phyloP scores from a whole-genome alignment of 495 filamentous ascomycete genomes.

The Xylaria grammica region DNA sequence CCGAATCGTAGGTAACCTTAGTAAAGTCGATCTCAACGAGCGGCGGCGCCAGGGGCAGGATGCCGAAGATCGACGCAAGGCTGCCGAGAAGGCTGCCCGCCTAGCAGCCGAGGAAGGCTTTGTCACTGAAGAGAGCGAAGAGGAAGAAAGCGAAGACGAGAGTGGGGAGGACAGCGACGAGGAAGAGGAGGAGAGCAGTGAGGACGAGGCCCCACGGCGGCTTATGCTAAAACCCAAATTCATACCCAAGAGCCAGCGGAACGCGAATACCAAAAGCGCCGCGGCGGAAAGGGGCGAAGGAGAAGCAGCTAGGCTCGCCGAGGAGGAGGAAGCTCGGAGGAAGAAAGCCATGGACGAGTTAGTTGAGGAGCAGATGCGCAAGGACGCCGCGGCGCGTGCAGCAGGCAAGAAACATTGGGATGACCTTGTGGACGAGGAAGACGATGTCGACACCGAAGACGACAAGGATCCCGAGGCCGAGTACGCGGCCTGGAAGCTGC shows the following conservation, averaged over 20 bases:
- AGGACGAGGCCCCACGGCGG: constrained; percentile 76
- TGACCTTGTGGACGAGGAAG: constrained; percentile 76
- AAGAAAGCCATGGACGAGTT: constrained; percentile 74
- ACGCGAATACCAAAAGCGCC: constrained; percentile 27
- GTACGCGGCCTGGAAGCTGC: constrained; percentile 89
- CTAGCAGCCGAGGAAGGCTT: constrained; percentile 74
- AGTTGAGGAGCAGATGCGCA: constrained; percentile 86
- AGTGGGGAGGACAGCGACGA: constrained; percentile 43
- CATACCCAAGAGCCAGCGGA: constrained; percentile 80
- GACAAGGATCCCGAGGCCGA: constrained; percentile 88
- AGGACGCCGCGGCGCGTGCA: constrained; percentile 74
- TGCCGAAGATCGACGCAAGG: constrained; percentile 47
- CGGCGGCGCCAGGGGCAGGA: constrained; percentile 42
- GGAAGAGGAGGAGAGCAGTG: constrained; percentile 56
- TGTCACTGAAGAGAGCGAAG: constrained; percentile 65
- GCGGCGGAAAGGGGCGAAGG: constrained; percentile 32
- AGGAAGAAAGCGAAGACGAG: constrained; percentile 41
- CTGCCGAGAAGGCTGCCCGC: constrained; percentile 49
- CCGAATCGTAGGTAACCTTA: constrained; percentile 63
- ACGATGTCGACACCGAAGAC: constrained; percentile 87
- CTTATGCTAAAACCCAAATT: constrained; percentile 88
- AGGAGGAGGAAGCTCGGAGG: constrained; percentile 62
- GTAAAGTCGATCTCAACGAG: constrained; percentile 70
- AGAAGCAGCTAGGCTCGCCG: constrained; percentile 38
- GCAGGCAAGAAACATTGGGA: constrained; percentile 85